Base-by-base conservation (phyloP, 1,139 yeast genomes). In the Sugiyamaella novakii region DNA sequence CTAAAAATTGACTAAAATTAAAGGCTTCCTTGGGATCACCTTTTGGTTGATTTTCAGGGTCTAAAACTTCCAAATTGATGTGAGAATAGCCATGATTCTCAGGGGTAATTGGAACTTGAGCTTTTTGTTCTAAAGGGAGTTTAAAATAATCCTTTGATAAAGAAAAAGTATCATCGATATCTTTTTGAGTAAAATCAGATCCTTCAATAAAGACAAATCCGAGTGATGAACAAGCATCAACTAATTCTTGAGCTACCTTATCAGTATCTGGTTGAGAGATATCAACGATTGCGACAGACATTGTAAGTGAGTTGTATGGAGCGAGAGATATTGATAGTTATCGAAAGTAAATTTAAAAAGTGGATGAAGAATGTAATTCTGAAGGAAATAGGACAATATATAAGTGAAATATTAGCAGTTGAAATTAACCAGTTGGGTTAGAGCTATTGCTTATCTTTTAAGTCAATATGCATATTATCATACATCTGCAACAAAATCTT, bases 181-280 rank as follows among this genome's bases (percentile, higher is more conserved):
- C 89, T 3, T 68, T 65, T 51, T 76, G 76, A 0, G 79, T 67
- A 61, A 85, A 81, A 5, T 77, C 83, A 55, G 85, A 87, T 6
- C 92, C 91, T 58, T 84, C 87, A 5, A 85, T 72, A 58, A 84
- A 83, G 38, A 85, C 70, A 59, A 86, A 85, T 0, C 95, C 94
- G 54, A 83, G 84, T 0, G 79, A 68, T 12, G 79, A 71, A 5
- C 88, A 87, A 0, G 92, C 92, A 3, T 77, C 69, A 8, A 83
- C 72, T 14, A 86, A 72, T 45, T 74, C 69, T 5, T 71, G 72
- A 0, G 81, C 84, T 1, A 84, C 76, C 10, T 58, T 27, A 12
- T 35, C 35, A 28, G 47, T 14, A 15, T 42, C 46, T 11, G 46
- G 27, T 17, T 43, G 42, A 10, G 83, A 69, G 10, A 85, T 74